Percentiles rank a stretch among this genome's conserved stretches.
Conservation (phyloP, 2,329 filamentous ascomycete genomes). For the Colletotrichum orchidophilum region DNA sequence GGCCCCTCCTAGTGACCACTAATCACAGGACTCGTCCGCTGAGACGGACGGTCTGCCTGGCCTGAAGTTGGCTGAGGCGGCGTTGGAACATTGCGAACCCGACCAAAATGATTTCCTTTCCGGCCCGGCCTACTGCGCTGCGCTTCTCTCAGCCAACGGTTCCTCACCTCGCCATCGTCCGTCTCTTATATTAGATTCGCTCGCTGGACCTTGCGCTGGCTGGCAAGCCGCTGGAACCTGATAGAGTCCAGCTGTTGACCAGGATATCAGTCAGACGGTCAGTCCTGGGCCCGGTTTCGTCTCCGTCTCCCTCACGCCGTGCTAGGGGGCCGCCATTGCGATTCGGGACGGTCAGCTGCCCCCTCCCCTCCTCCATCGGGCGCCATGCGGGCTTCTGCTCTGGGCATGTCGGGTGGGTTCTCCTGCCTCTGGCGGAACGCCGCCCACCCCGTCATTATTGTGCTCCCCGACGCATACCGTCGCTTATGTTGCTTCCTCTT, state of each 20-base stretch:
- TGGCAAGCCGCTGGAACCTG: neutral
- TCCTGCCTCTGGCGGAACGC: conserved; percentile 27
- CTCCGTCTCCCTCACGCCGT: conserved; percentile 16
- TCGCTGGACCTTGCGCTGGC: neutral
- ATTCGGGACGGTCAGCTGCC: conserved; percentile 32
- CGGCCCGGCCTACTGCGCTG: neutral
- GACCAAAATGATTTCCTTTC: neutral
- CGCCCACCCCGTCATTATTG: conserved; percentile 6
- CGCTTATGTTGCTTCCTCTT: neutral
- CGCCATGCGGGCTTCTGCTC: conserved; percentile 31
- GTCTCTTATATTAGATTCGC: neutral
- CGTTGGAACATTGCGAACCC: conserved; percentile 17
- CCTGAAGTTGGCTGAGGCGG: conserved; percentile 11
- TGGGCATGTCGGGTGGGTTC: conserved; percentile 23
- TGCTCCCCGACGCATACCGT: conserved; percentile 9
- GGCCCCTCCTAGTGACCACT: conserved; percentile 27
- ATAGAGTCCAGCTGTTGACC: neutral
- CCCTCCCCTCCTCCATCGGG: conserved; percentile 5
- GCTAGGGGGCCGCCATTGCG: conserved; percentile 18
- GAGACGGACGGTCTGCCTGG: conserved; percentile 23
- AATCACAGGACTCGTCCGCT: conserved; percentile 27
- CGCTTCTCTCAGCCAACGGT: neutral
- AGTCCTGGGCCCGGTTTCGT: neutral
- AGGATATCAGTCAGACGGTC: conserved; percentile 1
- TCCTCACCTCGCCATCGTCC: neutral